Base-by-base conservation (phyloP, 2,329 filamentous ascomycete genomes). In the Colletotrichum tofieldiae region DNA sequence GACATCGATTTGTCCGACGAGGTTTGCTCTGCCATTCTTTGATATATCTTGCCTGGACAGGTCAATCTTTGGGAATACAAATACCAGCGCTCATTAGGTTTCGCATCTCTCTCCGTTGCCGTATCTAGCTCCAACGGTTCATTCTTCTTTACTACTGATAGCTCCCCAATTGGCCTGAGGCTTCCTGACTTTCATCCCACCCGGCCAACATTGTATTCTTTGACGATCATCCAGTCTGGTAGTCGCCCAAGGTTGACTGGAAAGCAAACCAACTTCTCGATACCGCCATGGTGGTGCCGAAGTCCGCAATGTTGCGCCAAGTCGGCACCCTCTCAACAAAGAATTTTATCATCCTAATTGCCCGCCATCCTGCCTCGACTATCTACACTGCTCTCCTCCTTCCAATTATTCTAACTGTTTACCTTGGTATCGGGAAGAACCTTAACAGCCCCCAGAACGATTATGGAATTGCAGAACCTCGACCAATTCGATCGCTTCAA, bases 371-470 rank as follows among this genome's bases (percentile, higher is more conserved):
- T 20, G 68, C 85, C 5, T 83, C 87, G 29, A 89, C 89, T 1
- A 72, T 86, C 56, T 81, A 90, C 73, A 88, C 90, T 75, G 88
- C 90, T 3, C 86, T 93, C 51, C 37, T 92, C 20, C 83, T 92
- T 0, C 91, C 91, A 1, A 81, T 92, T 29, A 77, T 88, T 41
- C 82, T 93, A 58, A 86, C 88, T 49, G 81, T 87, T 23, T 90
- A 92, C 75, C 85, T 93, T 67, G 88, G 85, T 61, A 96, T 93
- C 80, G 92, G 94, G 12, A 92, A 93, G 75, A 95, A 95, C 79
- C 89, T 98, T 75, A 96, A 97, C 77, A 89, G 95, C 4, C 92
- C 94, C 0, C 92, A 93, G 1, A 92, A 93, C 1, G 84, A 87
- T 3, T 97, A 88, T 77, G 95, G 95, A 54, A 91, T 98, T 75